Percentiles rank a stretch among this genome's conserved stretches.
Conservation (phyloP, 495 filamentous ascomycete genomes). For the Penicillium longicatenatum region DNA sequence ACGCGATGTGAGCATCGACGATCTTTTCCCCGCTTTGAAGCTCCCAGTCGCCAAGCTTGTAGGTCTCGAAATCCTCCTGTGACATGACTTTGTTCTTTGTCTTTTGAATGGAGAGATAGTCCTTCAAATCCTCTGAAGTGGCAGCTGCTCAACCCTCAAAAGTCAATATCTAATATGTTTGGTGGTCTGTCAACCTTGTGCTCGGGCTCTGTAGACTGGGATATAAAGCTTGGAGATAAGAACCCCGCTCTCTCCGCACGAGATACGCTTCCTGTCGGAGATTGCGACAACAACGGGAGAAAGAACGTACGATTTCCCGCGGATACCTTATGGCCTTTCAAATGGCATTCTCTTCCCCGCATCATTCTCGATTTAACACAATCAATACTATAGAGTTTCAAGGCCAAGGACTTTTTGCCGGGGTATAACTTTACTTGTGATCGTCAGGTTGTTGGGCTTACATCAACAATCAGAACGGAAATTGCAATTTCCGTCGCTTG, state of each 20-base stretch:
- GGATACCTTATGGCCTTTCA: background rate
- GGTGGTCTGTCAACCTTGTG: background rate
- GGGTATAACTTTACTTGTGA: too few relatives aligned
- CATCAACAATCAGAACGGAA: too few relatives aligned
- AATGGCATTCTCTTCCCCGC: background rate
- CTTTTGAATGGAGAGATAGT: background rate
- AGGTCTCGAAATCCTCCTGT: constrained; percentile 47
- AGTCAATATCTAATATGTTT: background rate
- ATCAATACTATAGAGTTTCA: too few relatives aligned
- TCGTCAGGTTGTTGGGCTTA: too few relatives aligned
- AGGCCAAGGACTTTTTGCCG: too few relatives aligned
- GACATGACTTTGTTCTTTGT: constrained; percentile 28
- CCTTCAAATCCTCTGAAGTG: background rate
- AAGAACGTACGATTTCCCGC: background rate
- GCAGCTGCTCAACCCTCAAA: background rate
- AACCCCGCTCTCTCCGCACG: constrained; percentile 28
- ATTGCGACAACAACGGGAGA: background rate
- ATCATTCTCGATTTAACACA: background rate
- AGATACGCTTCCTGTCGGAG: constrained; percentile 13
- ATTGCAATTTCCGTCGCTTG: too few relatives aligned
- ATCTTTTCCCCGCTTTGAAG: constrained; percentile 61
- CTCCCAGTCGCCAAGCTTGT: constrained; percentile 62
- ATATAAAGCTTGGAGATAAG: constrained; percentile 14
- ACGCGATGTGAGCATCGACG: constrained; percentile 61
- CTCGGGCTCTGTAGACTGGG: background rate